Conservation (phyloP, 805 yeast genomes). For the Candida xiaguanensis region DNA sequence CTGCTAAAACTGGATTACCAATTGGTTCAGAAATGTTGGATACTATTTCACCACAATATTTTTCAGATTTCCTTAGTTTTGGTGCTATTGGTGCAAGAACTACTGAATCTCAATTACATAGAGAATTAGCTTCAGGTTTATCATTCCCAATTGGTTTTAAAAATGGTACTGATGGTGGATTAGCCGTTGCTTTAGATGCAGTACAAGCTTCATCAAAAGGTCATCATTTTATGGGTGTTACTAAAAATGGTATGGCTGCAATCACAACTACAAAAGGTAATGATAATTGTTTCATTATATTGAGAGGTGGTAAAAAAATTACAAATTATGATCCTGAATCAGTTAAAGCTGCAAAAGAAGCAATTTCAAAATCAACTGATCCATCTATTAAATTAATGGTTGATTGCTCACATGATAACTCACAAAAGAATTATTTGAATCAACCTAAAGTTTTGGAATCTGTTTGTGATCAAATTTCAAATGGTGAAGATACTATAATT, state of each 20-base stretch:
- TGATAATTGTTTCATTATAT: slow-evolving; percentile 86
- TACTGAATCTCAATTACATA: slow-evolving; percentile 95
- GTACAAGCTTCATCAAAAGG: slow-evolving; percentile 86
- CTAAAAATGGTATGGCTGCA: slow-evolving; percentile 95
- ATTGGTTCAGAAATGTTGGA: slow-evolving; percentile 98
- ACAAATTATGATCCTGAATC: slow-evolving; percentile 85
- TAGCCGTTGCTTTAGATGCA: slow-evolving; percentile 92
- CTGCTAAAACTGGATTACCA: slow-evolving; percentile 70
- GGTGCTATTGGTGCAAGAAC: slow-evolving; percentile 99
- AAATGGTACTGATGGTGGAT: slow-evolving; percentile 95
- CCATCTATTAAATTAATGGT: slow-evolving; percentile 72
- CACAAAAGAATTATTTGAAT: slow-evolving; percentile 88
- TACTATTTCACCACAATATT: slow-evolving; percentile 94
- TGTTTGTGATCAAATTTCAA: slow-evolving; percentile 77
- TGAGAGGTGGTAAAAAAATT: slow-evolving; percentile 94
- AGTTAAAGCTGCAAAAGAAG: slow-evolving; percentile 70
- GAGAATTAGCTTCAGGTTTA: slow-evolving; percentile 95
- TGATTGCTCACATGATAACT: slow-evolving; percentile 98
- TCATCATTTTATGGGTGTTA: slow-evolving; percentile 96
- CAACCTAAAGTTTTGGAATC: slow-evolving; percentile 88
- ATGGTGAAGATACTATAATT: slow-evolving; percentile 75
- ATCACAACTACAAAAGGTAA: slow-evolving; percentile 96
- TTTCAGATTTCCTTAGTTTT: slow-evolving; percentile 83
- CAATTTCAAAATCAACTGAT: slow-evolving; percentile 46
- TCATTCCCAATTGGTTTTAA: slow-evolving; percentile 99